phyloP scores from a whole-genome alignment of 2,329 filamentous ascomycete species.

The Elsinoe ampelina region DNA sequence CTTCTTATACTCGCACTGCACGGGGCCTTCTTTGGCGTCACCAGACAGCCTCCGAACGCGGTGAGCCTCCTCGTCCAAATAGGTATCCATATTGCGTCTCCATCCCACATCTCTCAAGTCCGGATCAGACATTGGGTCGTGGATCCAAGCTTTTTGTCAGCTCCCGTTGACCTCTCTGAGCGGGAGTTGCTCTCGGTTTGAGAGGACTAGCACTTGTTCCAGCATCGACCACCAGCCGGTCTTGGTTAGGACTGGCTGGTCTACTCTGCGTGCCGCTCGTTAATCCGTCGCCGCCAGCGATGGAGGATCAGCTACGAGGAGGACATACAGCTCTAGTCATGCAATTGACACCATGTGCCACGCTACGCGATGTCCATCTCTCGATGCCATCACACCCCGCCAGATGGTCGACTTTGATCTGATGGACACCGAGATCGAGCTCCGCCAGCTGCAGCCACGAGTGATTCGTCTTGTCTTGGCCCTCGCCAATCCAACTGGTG shows the following conservation, averaged over 20 bases:
- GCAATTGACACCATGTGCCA: neutral
- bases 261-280: neutral
- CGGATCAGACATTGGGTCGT: slow-evolving; percentile 6
- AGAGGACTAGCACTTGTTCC: neutral
- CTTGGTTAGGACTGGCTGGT: neutral
- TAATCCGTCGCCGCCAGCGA: neutral
- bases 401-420: neutral
- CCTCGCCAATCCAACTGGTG: slow-evolving; percentile 10
- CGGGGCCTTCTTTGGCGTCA: neutral
- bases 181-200: neutral
- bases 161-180: neutral
- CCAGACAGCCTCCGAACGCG: slow-evolving; percentile 6
- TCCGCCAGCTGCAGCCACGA: neutral
- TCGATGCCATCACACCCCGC: neutral
- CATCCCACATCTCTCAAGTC: neutral
- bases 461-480: slow-evolving; percentile 1
- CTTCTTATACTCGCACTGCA: slow-evolving; percentile 7
- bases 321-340: neutral
- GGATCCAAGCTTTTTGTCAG: slow-evolving; percentile 3
- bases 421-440: slow-evolving; percentile 1
- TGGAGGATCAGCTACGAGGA: neutral
- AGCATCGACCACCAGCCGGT: neutral
- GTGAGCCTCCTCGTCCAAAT: neutral
- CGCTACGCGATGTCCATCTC: neutral
- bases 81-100: neutral